A percentile compares a stretch with the other conserved stretches of the same genome.
Conservation (phyloP, 2,329 filamentous ascomycete species). For the Colletotrichum trifolii region DNA sequence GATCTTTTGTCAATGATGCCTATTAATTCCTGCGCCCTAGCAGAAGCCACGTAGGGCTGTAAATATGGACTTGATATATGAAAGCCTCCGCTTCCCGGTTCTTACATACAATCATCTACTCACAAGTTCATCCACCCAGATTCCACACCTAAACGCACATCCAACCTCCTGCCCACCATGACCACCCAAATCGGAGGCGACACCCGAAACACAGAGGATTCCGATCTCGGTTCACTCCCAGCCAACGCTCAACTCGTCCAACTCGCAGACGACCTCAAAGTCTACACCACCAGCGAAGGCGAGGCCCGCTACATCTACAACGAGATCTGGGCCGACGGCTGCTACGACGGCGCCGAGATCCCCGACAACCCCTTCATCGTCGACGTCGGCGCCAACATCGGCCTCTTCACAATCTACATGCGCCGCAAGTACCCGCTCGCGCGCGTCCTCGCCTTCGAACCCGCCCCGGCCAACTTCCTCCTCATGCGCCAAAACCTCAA, state of each 20-base stretch:
- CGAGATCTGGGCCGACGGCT: conserved; percentile 40
- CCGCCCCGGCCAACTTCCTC: conserved; percentile 38
- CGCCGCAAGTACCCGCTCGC: conserved; percentile 40
- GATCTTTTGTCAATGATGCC: no score
- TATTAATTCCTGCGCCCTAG: no score
- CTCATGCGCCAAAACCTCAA: conserved; percentile 38
- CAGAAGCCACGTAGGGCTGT: no score
- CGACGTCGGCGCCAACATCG: conserved; percentile 43
- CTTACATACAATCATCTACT: no score
- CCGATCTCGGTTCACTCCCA: no score
- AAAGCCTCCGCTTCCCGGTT: no score
- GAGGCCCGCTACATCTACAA: conserved; percentile 40
- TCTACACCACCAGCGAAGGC: conserved; percentile 28
- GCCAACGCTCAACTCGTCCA: background rate
- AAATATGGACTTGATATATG: no score
- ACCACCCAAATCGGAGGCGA: no score
- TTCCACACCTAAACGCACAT: no score
- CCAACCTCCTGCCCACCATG: no score
- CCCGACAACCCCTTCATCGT: conserved; percentile 37
- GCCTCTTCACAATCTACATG: conserved; percentile 42
- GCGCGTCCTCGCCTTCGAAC: conserved; percentile 43
- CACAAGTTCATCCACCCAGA: no score
- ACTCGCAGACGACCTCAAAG: conserved; percentile 28
- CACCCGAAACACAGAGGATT: no score
- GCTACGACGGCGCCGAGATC: conserved; percentile 38